Evolutionary conservation across 495 filamentous ascomycete species (phyloP).

Genomic region (Hyaloscypha bicolor): DNA sequence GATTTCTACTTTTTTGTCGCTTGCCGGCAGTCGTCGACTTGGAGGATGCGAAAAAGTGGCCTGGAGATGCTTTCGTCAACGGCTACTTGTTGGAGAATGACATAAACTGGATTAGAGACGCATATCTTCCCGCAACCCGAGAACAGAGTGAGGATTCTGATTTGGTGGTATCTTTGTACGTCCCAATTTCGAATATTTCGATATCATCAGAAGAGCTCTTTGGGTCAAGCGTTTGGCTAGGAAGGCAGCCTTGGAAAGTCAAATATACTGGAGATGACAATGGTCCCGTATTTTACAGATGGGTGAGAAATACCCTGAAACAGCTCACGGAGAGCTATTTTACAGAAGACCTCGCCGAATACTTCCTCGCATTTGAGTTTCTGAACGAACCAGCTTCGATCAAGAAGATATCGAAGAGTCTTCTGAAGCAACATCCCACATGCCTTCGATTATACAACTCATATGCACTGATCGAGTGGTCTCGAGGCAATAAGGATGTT

Average conservation of each 20-base stretch:
- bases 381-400: constrained; percentile 55
- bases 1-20: constrained; percentile 69
- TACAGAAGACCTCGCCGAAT: constrained; percentile 64
- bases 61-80: constrained; percentile 22
- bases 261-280: constrained; percentile 7
- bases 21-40: constrained; percentile 53
- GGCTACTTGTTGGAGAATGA: constrained; percentile 22
- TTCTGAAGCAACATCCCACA: constrained; percentile 68
- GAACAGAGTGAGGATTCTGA: constrained; percentile 1
- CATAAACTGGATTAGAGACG: constrained; percentile 3
- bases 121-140: background rate
- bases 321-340: constrained; percentile 47
- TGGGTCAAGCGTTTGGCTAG: constrained; percentile 4
- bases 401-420: constrained; percentile 69
- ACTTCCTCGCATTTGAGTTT: constrained; percentile 70
- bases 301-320: constrained; percentile 45
- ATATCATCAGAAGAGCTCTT: constrained; percentile 24
- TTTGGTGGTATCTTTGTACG: constrained; percentile 1
- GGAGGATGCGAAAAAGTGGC: constrained; percentile 13
- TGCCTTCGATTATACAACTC: constrained; percentile 75
- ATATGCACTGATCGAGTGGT: constrained; percentile 73
- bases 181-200: constrained; percentile 12
- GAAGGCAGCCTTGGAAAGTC: constrained; percentile 14
- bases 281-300: constrained; percentile 22
- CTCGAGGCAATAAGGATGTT: constrained; percentile 52